Percentiles rank a stretch among this genome's conserved stretches.
Evolutionary conservation across 345 rosid genomes (phyloP).

Genomic region (Erysimum cheiranthoides): DNA sequence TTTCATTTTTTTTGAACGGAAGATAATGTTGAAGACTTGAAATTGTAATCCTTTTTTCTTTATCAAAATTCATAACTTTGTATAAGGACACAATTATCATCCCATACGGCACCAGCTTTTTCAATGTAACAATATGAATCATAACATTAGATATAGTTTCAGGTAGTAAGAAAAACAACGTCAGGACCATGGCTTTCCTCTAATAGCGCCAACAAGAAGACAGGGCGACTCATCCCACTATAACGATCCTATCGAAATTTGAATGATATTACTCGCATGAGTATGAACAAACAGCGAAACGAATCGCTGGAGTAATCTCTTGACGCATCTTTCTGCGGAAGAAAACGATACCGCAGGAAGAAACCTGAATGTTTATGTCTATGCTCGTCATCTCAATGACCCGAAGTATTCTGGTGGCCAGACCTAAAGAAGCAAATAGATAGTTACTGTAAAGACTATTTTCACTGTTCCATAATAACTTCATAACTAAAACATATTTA

Average conservation of each 20-base stretch:
- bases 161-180: neutral
- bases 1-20: too few species aligned
- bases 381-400: conserved; percentile 43
- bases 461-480: neutral
- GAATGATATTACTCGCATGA: neutral
- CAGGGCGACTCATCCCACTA: neutral
- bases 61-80: neutral
- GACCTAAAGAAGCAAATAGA: conserved; percentile 49
- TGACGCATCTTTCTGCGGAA: neutral
- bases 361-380: neutral
- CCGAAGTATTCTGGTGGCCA: conserved; percentile 77
- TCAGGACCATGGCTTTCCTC: conserved; percentile 14
- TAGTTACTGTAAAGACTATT: neutral
- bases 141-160: neutral
- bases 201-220: neutral
- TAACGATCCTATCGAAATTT: neutral
- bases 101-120: neutral
- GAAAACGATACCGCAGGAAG: neutral
- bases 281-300: neutral
- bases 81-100: neutral
- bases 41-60: too few species aligned
- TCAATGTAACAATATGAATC: neutral
- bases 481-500: neutral
- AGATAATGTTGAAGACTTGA: too few species aligned
- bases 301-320: conserved; percentile 7